These are phyloP conservation scores for Sanghuangporus sanghuang DNA, from an alignment of 1,284 basidiomycete species.

Conservation along the genomic window DNA sequence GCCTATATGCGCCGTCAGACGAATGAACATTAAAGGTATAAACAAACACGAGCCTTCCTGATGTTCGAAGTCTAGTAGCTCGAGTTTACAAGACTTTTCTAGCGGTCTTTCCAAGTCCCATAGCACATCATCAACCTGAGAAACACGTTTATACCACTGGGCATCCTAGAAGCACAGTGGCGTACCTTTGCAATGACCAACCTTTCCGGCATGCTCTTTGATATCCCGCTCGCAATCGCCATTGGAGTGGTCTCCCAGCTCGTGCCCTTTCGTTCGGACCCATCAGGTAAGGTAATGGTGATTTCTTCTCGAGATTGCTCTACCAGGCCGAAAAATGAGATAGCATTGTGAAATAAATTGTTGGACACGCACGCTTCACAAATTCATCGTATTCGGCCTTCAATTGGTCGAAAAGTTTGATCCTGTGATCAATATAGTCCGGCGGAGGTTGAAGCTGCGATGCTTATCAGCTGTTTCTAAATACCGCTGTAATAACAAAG, in stretches of 20 bases:
- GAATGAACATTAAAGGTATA: not conserved
- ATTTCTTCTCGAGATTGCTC: constrained; percentile 87
- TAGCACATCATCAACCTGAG: constrained; percentile 78
- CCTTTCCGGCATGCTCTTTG: constrained; percentile 85
- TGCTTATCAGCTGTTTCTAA: not conserved
- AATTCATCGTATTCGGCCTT: constrained; percentile 84
- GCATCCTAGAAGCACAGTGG: not conserved
- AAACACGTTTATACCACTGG: not conserved
- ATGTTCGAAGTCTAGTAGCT: constrained; percentile 92
- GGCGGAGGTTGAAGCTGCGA: constrained; percentile 79
- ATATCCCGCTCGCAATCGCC: constrained; percentile 85
- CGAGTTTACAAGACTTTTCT: constrained; percentile 77
- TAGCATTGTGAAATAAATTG: not conserved
- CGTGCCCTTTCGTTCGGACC: constrained; percentile 75
- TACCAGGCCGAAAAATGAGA: constrained; percentile 27
- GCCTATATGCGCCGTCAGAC: constrained; percentile 33
- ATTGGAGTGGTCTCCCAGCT: constrained; percentile 98
- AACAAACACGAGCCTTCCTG: constrained; percentile 66
- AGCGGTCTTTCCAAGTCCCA: constrained; percentile 97
- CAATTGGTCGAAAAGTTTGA: constrained; percentile 87
- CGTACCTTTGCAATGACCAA: constrained; percentile 89
- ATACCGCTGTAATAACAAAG: not conserved
- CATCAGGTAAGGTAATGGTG: constrained; percentile 83
- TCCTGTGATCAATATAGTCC: constrained; percentile 84
- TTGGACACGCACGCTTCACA: constrained; percentile 55